These are phyloP conservation scores for Lyophyllum decastes DNA, from an alignment of 768 basidiomycete species.

Conservation along the genomic window DNA sequence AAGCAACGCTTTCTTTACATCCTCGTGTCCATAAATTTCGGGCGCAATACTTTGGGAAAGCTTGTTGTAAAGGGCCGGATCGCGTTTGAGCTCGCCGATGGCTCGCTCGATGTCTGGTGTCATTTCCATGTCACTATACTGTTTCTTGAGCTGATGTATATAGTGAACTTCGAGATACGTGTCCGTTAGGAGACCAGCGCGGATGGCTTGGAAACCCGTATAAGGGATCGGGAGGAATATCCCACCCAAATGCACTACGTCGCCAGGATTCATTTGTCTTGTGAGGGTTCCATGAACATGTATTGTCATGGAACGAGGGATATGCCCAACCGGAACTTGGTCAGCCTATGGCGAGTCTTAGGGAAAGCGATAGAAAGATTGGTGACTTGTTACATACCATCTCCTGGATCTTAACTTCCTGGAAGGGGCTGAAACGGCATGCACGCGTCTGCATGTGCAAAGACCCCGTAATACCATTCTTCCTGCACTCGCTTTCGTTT, in stretches of 20 bases:
- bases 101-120: slow-evolving; percentile 79
- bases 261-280: slow-evolving; percentile 91
- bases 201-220: slow-evolving; percentile 95
- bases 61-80: slow-evolving; percentile 82
- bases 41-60: slow-evolving; percentile 95
- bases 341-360: slow-evolving; percentile 65
- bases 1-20: slow-evolving; percentile 95
- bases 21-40: slow-evolving; percentile 96
- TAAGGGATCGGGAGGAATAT: slow-evolving; percentile 98
- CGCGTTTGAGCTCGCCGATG: slow-evolving; percentile 67
- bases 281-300: slow-evolving; percentile 91
- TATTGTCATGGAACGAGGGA: slow-evolving; percentile 97
- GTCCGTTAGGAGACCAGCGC: slow-evolving; percentile 94
- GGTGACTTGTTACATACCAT: slow-evolving; percentile 59
- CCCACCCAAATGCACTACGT: slow-evolving; percentile 93
- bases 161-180: slow-evolving; percentile 94
- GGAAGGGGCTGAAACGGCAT: slow-evolving; percentile 95
- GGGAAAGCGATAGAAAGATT: neutral
- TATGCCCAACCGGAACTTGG: slow-evolving; percentile 99
- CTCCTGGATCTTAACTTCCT: slow-evolving; percentile 98
- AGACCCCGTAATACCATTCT: slow-evolving; percentile 85
- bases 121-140: slow-evolving; percentile 92
- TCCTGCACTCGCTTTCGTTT: slow-evolving; percentile 82
- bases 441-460: slow-evolving; percentile 99
- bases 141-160: slow-evolving; percentile 94